Percentiles rank a stretch among this genome's conserved stretches.
phyloP scores from a whole-genome alignment of 495 filamentous ascomycete species.

The Penicillium arizonense region DNA sequence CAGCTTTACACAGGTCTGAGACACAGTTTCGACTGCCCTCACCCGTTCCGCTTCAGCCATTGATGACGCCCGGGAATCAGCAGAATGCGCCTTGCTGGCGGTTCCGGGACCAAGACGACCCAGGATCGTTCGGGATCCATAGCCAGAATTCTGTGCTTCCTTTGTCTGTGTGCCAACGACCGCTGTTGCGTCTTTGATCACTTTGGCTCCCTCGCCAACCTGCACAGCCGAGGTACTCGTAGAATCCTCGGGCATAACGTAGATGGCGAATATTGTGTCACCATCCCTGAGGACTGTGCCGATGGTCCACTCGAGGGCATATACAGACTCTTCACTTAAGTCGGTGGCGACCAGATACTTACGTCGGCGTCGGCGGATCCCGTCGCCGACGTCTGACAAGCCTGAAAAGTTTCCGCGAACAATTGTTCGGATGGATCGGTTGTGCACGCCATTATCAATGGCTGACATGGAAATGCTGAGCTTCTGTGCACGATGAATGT shows the following conservation, averaged over 20 bases:
- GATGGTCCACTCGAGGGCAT: constrained; percentile 95
- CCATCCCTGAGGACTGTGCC: constrained; percentile 93
- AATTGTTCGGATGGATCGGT: constrained; percentile 83
- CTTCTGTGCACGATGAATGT: constrained; percentile 82
- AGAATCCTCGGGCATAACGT: constrained; percentile 82
- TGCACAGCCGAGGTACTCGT: constrained; percentile 39
- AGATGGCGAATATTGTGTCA: constrained; percentile 89
- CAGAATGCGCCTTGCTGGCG: constrained; percentile 42
- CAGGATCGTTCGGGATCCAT: constrained; percentile 33
- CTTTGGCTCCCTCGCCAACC: constrained; percentile 58
- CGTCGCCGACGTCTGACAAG: constrained; percentile 72
- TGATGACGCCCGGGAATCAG: constrained; percentile 43
- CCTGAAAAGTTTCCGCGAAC: constrained; percentile 79
- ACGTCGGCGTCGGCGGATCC: constrained; percentile 68
- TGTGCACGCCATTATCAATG: constrained; percentile 69
- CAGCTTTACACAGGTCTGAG: constrained; percentile 74
- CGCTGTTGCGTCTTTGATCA: constrained; percentile 69
- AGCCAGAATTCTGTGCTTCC: constrained; percentile 32
- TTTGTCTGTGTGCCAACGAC: constrained; percentile 54
- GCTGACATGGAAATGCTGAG: constrained; percentile 76
- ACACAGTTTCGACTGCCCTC: constrained; percentile 72
- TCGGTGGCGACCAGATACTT: constrained; percentile 94
- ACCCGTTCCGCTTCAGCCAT: constrained; percentile 75
- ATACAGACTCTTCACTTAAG: constrained; percentile 86
- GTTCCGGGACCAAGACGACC: constrained; percentile 35